Evolutionary conservation across 768 basidiomycete genomes (phyloP).

Genomic region (Termitomyces bulborhizus): DNA sequence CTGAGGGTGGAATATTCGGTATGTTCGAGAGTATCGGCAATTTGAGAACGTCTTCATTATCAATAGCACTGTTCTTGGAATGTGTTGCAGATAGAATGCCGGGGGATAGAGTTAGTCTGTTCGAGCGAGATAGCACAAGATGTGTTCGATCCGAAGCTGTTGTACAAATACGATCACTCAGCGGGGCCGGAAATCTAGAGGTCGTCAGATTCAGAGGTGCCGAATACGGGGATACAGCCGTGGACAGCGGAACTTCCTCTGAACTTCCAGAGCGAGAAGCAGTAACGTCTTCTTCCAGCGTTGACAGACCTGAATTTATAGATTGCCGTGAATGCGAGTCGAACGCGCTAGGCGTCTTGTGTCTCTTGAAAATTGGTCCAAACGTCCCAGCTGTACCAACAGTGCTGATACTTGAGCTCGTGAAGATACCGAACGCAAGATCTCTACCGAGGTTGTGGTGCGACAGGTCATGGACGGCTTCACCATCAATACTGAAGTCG

Average conservation of each 20-base stretch:
- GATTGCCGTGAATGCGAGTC: background rate
- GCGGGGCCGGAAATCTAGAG: background rate
- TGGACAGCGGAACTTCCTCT: background rate
- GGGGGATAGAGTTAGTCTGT: background rate
- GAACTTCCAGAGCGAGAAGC: background rate
- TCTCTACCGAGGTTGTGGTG: background rate
- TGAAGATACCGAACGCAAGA: background rate
- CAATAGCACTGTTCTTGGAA: background rate
- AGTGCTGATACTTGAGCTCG: constrained; percentile 9
- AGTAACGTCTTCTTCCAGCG: background rate
- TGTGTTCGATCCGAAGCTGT: background rate
- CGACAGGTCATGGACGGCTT: background rate
- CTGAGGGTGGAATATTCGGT: background rate
- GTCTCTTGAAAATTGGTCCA: constrained; percentile 16
- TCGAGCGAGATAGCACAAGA: background rate
- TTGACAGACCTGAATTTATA: constrained; percentile 1
- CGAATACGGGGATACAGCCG: background rate
- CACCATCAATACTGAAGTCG: constrained; percentile 17
- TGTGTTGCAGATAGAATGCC: background rate
- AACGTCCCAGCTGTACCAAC: constrained; percentile 21
- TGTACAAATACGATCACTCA: background rate
- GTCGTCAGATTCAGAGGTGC: background rate
- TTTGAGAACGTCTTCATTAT: background rate
- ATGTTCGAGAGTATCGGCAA: background rate
- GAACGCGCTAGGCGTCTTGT: background rate